These are phyloP conservation scores for Salix koriyanagi DNA, from an alignment of 345 rosid species.

Conservation along the genomic window DNA sequence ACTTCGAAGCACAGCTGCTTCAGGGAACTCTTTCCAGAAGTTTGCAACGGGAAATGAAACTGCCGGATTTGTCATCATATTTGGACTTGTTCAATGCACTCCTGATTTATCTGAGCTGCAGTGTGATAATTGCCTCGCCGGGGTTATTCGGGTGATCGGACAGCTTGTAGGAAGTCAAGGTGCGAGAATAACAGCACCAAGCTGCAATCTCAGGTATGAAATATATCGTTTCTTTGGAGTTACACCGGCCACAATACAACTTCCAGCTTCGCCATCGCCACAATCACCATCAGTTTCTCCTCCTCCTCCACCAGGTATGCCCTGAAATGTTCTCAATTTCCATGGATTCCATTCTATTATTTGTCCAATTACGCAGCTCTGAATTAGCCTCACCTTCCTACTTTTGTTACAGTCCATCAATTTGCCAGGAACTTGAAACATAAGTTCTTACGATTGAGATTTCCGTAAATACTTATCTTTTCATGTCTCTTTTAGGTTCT, in stretches of 20 bases:
- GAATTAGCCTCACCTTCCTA: too few species aligned
- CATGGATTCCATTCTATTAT: too few species aligned
- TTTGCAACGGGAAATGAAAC: slow-evolving; percentile 18
- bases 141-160: not conserved
- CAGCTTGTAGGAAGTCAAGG: not conserved
- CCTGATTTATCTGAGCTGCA: slow-evolving; percentile 36
- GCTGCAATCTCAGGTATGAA: slow-evolving; percentile 13
- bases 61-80: slow-evolving; percentile 9
- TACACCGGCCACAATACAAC: not conserved
- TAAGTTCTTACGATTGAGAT: too few species aligned
- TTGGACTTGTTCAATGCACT: slow-evolving; percentile 42
- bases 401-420: too few species aligned
- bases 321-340: not conserved
- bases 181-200: not conserved
- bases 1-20: slow-evolving; percentile 11
- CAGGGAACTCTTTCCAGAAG: slow-evolving; percentile 18
- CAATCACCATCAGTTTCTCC: not conserved
- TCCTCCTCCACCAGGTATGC: not conserved
- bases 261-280: not conserved
- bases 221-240: not conserved
- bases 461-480: too few species aligned
- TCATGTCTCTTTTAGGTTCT: too few species aligned
- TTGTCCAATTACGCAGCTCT: too few species aligned
- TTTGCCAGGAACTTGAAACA: too few species aligned
- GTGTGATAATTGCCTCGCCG: slow-evolving; percentile 26